Base-by-base conservation (phyloP, 2,329 filamentous ascomycete species). In the Talaromyces marneffei region DNA sequence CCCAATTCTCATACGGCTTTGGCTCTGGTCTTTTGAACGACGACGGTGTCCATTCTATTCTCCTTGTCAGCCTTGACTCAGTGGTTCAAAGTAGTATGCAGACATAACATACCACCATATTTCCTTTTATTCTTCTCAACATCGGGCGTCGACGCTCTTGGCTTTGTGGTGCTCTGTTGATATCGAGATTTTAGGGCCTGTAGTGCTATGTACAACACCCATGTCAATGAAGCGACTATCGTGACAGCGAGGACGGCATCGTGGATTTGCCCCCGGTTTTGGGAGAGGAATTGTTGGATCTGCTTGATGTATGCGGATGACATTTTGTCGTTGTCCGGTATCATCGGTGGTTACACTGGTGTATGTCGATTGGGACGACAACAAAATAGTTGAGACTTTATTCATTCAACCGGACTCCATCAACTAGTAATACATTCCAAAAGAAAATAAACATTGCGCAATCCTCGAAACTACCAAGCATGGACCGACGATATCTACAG, bases 1-100 rank as follows among this genome's bases (percentile, higher is more conserved):
- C 85, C 88, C 89, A 92, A 70, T 84, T 74, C 0, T 84, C 83
- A 67, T 89, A 91, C 0, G 89, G 84, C 0, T 75, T 58, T 4
- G 87, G 84, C 0, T 76, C 71, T 1, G 88, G 87, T 2, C 85
- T 78, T 62, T 80, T 79, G 78, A 88, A 91, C 57, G 76, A 66
- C 12, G 79, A 80, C 0, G 85, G 82, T 4, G 67, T 73, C 86
- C 86, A 89, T 75, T 81, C 81, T 76, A 55, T 31, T 25, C 23
- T 61, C 46, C 14, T n/a, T 62, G 18, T 29, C 14, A 52, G 14
- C n/a, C n/a, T 46, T 27, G 12, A 8, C 16, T 14, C n/a, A 29
- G 9, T 18, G 4, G 27, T 44, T 25, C 14, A 20, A 4, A 20
- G 1, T n/a, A 31, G 4, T 12, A 8, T 8, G 39, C 12, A 23